A percentile compares a stretch with the other conserved stretches of the same genome.
Evolutionary conservation across 2,329 filamentous ascomycete species (phyloP).

Genomic region (Albifimbria verrucaria): DNA sequence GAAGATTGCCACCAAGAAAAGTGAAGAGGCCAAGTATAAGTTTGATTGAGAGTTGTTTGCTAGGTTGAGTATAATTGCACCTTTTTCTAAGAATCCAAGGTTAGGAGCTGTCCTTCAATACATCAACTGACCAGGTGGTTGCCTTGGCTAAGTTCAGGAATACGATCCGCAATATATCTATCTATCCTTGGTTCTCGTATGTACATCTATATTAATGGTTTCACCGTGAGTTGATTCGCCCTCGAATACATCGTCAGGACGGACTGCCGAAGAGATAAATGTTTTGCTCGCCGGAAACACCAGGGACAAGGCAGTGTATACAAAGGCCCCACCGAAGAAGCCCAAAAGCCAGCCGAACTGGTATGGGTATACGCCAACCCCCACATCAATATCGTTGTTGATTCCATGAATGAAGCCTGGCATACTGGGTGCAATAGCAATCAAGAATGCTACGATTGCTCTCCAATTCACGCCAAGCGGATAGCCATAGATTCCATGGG

Average conservation of each 20-base stretch:
- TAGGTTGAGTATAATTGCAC: too few species aligned
- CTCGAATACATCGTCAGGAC: constrained; percentile 3
- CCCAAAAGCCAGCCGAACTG: constrained; percentile 1
- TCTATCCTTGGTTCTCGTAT: too few species aligned
- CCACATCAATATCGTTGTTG: background rate
- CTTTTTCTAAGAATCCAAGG: too few species aligned
- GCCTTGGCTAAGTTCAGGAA: too few species aligned
- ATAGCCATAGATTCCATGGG: constrained; percentile 32
- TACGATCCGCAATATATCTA: too few species aligned
- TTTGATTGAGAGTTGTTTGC: too few species aligned
- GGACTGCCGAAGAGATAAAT: background rate
- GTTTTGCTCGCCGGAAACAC: background rate
- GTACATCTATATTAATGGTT: too few species aligned
- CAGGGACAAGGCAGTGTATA: constrained; percentile 1
- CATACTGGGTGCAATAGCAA: constrained; percentile 26
- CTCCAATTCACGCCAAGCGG: constrained; percentile 24
- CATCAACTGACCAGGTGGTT: too few species aligned
- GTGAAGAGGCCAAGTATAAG: too few species aligned
- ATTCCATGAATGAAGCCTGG: constrained; percentile 23
- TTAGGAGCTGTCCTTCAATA: too few species aligned
- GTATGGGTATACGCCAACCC: background rate
- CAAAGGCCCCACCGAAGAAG: background rate
- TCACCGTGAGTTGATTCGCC: too few species aligned
- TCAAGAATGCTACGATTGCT: constrained; percentile 25
- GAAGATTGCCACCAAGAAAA: too few species aligned